These are phyloP conservation scores for Kwoniella pini DNA, from an alignment of 768 basidiomycete genomes.

Conservation along the genomic window DNA sequence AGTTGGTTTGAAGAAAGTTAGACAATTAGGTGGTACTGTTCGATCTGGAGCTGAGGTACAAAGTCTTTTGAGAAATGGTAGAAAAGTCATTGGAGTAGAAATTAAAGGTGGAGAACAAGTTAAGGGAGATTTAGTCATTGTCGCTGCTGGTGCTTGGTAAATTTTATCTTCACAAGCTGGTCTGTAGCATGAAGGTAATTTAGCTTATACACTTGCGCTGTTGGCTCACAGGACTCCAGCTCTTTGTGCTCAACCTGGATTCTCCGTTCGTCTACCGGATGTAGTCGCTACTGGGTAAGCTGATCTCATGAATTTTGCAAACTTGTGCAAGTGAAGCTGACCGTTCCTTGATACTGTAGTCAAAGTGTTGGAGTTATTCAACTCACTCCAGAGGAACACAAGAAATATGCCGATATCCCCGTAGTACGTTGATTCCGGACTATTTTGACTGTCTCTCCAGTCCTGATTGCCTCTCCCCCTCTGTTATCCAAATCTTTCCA, in stretches of 20 bases:
- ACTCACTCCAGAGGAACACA: slow-evolving; percentile 69
- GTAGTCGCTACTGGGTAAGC: slow-evolving; percentile 80
- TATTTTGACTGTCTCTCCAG: no score
- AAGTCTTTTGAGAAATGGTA: slow-evolving; percentile 57
- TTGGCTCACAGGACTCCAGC: slow-evolving; percentile 70
- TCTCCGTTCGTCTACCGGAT: slow-evolving; percentile 56
- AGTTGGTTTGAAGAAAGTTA: slow-evolving; percentile 62
- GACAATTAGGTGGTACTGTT: slow-evolving; percentile 64
- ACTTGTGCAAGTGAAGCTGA: not conserved
- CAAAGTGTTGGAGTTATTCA: slow-evolving; percentile 78
- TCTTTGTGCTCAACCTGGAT: slow-evolving; percentile 64
- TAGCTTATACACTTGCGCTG: no score
- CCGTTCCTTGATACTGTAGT: slow-evolving; percentile 56
- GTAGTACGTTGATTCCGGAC: slow-evolving; percentile 52
- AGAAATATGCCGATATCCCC: slow-evolving; percentile 61
- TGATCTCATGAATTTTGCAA: not conserved
- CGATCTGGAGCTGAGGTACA: slow-evolving; percentile 63
- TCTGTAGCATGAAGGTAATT: no score
- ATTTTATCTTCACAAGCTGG: slow-evolving; percentile 6
- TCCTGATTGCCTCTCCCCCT: not conserved
- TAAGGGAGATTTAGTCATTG: slow-evolving; percentile 62
- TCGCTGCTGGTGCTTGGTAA: slow-evolving; percentile 48
- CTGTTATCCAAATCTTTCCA: no score
- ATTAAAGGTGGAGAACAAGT: slow-evolving; percentile 62
- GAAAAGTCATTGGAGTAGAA: slow-evolving; percentile 61